phyloP scores from a whole-genome alignment of 179 eudicot species.

The Carnegiea gigantea region DNA sequence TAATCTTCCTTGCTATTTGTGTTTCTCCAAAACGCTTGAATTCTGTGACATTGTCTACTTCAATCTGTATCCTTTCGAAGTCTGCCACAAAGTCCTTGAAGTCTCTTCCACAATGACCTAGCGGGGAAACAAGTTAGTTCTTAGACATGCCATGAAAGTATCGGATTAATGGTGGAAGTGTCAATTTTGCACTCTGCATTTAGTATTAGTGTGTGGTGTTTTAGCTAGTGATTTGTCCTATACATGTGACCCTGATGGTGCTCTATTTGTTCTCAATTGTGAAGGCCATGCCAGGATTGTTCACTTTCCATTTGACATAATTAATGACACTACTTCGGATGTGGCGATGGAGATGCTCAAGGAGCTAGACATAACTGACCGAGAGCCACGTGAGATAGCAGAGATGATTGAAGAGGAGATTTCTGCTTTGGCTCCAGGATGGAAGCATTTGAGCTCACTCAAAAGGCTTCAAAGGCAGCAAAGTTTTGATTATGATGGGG shows the following conservation, averaged over 20 bases:
- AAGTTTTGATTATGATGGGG: constrained; percentile 32
- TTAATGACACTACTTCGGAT: constrained; percentile 61
- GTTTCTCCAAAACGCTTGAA: neutral
- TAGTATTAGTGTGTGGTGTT: neutral
- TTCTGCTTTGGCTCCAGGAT: constrained; percentile 54
- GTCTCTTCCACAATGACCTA: no score
- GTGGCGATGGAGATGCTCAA: constrained; percentile 92
- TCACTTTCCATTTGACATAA: constrained; percentile 67
- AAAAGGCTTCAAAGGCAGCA: constrained; percentile 27
- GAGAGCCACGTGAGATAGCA: constrained; percentile 81
- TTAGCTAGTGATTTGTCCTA: neutral
- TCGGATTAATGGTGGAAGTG: neutral
- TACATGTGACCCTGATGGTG: neutral
- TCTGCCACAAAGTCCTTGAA: no score
- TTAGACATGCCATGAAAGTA: no score
- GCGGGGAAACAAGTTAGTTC: no score
- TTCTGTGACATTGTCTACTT: no score
- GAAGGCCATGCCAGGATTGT: constrained; percentile 65
- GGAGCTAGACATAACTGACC: constrained; percentile 78
- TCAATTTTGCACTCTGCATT: neutral
- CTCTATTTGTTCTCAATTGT: neutral
- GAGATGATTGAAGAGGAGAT: constrained; percentile 88
- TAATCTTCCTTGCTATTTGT: neutral
- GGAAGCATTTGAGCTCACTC: constrained; percentile 41
- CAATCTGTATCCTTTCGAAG: no score